phyloP scores from a whole-genome alignment of 2,329 filamentous ascomycete genomes.

The Madurella mycetomatis region DNA sequence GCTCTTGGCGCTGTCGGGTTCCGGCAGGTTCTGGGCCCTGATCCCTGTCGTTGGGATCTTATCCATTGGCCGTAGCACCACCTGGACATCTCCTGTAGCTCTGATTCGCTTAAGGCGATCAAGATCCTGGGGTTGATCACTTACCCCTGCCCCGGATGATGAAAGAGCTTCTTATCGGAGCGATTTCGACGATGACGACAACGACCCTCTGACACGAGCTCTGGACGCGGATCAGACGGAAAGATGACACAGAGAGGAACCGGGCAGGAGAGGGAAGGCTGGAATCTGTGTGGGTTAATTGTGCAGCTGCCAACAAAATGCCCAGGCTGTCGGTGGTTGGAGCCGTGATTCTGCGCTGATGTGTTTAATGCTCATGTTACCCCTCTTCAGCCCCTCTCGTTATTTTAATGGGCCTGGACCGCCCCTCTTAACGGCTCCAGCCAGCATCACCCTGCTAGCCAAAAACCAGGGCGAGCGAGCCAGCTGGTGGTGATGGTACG shows the following conservation, averaged over 20 bases:
- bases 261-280: too few species aligned
- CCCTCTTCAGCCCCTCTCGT: constrained; percentile 17
- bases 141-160: constrained; percentile 21
- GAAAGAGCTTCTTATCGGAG: constrained; percentile 17
- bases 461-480: neutral
- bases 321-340: constrained; percentile 3
- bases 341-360: constrained; percentile 16
- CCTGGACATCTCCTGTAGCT: neutral
- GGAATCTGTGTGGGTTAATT: neutral
- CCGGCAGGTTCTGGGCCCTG: neutral
- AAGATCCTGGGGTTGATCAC: constrained; percentile 21
- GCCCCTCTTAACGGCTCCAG: neutral
- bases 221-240: neutral
- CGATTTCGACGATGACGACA: constrained; percentile 10
- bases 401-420: constrained; percentile 17
- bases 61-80: constrained; percentile 18
- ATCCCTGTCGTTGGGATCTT: constrained; percentile 5
- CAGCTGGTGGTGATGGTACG: neutral
- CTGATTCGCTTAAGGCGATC: constrained; percentile 19
- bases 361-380: constrained; percentile 22
- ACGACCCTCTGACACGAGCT: constrained; percentile 1
- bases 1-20: too few species aligned
- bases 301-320: constrained; percentile 2
- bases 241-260: neutral
- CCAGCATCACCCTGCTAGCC: neutral